phyloP scores from a whole-genome alignment of 345 rosid species.

The Brassica nigra region DNA sequence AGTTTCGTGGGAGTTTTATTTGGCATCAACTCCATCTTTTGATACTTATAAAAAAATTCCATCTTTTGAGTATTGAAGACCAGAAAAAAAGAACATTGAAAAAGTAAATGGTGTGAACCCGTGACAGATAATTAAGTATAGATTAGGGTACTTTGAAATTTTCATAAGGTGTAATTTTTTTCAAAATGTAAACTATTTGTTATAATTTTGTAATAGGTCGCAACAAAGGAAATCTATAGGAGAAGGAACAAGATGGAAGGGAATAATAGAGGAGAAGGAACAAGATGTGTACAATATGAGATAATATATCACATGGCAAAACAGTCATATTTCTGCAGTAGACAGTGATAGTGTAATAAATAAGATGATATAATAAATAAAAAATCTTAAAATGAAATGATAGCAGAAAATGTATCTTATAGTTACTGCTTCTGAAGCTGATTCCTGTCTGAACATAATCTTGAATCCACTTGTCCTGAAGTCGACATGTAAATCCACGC shows the following conservation, averaged over 20 bases:
- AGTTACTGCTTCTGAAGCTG: conserved; percentile 35
- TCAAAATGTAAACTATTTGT: not conserved
- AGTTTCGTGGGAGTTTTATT: not conserved
- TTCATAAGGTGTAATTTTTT: not conserved
- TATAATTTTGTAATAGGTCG: not conserved
- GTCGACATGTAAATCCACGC: conserved; percentile 24
- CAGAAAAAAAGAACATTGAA: not conserved
- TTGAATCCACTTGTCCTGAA: conserved; percentile 16
- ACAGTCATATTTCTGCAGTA: conserved; percentile 32
- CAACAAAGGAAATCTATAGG: not conserved
- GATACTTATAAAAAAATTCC: no score
- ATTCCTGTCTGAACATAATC: conserved; percentile 25
- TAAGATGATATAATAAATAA: not conserved
- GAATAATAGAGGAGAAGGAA: conserved; percentile 40
- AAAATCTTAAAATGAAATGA: conserved; percentile 2
- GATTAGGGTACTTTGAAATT: not conserved
- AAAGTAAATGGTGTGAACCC: not conserved
- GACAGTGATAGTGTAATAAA: conserved; percentile 29
- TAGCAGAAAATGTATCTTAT: conserved; percentile 13
- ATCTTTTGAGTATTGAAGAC: no score
- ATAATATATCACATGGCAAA: conserved; percentile 40
- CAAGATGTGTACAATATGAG: conserved; percentile 35
- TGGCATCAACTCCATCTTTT: not conserved
- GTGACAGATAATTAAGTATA: not conserved
- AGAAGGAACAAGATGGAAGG: not conserved